A percentile compares a stretch with the other conserved stretches of the same genome.
Evolutionary conservation across 2,329 filamentous ascomycete genomes (phyloP).

Genomic region (Colletotrichum godetiae): DNA sequence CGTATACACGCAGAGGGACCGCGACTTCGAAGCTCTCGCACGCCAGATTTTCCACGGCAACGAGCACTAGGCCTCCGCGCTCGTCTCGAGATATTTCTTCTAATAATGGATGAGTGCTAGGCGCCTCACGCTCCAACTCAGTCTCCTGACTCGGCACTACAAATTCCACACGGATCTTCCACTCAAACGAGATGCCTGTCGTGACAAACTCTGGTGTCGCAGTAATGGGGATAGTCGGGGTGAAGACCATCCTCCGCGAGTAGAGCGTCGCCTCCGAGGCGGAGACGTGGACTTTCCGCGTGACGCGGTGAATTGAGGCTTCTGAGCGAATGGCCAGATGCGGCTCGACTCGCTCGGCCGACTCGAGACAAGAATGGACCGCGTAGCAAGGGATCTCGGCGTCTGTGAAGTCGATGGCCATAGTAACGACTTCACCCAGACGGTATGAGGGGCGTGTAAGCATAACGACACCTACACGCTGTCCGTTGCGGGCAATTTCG

Average conservation of each 20-base stretch:
- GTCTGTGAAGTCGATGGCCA: slow-evolving; percentile 84
- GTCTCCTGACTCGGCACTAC: slow-evolving; percentile 71
- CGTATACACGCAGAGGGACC: slow-evolving; percentile 86
- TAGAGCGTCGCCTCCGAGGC: slow-evolving; percentile 87
- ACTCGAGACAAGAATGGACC: slow-evolving; percentile 86
- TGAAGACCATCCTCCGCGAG: slow-evolving; percentile 82
- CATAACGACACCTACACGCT: slow-evolving; percentile 89
- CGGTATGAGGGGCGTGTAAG: slow-evolving; percentile 89
- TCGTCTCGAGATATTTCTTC: slow-evolving; percentile 86
- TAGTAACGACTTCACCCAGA: slow-evolving; percentile 86
- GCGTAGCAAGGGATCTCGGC: slow-evolving; percentile 87
- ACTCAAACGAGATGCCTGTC: slow-evolving; percentile 86
- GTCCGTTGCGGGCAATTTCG: slow-evolving; percentile 93
- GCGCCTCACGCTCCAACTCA: slow-evolving; percentile 28
- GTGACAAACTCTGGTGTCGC: slow-evolving; percentile 95
- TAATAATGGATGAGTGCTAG: slow-evolving; percentile 65
- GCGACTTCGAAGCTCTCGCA: slow-evolving; percentile 93
- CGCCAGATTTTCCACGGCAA: slow-evolving; percentile 80
- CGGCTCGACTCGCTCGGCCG: slow-evolving; percentile 83
- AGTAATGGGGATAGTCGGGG: slow-evolving; percentile 81
- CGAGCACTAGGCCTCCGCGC: slow-evolving; percentile 77
- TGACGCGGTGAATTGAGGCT: slow-evolving; percentile 87
- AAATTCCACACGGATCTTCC: slow-evolving; percentile 93
- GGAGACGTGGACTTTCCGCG: slow-evolving; percentile 81
- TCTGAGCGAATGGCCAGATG: slow-evolving; percentile 85